Base-by-base conservation (phyloP, 768 basidiomycete genomes). In the Termitomyces sp. region DNA sequence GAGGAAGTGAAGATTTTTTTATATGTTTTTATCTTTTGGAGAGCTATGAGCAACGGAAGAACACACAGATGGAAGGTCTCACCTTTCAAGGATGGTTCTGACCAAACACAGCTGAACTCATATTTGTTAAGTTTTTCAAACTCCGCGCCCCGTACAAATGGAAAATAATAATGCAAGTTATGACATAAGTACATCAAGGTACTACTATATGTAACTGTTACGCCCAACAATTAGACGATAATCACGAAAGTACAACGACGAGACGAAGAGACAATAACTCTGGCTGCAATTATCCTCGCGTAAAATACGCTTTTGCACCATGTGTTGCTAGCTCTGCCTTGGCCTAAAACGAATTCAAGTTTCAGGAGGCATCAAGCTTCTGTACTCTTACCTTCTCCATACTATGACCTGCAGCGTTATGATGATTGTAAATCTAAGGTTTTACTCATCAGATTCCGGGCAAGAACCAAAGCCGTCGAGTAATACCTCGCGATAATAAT, bases 231-330 rank as follows among this genome's bases (percentile, higher is more conserved):
- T 41, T 50, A 46, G 4, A 36, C 16, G 48, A 37, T 49, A n/a
- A 58, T 37, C 36, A 46, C 42, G 49, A 47, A 37, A 51, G 28
- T 51, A 58, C 34, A 48, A 57, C 33, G 5, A 28, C 24, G 12
- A 39, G 9, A 51, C 24, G 15, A 51, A 10, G 28, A 52, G n/a
- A 41, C 18, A 41, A 52, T 12, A 28, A 28, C 39, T n/a, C 51
- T n/a, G 51, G n/a, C 26, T 20, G 28, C 26, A 56, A 59, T 83
- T 72, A 91, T 60, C 90, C 90, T 59, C 90, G 83, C 59, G 85
- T 88, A 72, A 94, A 93, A 73, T 94, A 94, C 28, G 90, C 84
- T 71, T 87, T 91, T 58, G 93, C 88, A 13, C 93, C 93, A 64
- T 94, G 89, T 52, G 78, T 80, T 4, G 91, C 88, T 50, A 96